Percentiles rank a stretch among this genome's conserved stretches.
phyloP scores from a whole-genome alignment of 768 basidiomycete genomes.

The Tricholoma hemisulphureum region DNA sequence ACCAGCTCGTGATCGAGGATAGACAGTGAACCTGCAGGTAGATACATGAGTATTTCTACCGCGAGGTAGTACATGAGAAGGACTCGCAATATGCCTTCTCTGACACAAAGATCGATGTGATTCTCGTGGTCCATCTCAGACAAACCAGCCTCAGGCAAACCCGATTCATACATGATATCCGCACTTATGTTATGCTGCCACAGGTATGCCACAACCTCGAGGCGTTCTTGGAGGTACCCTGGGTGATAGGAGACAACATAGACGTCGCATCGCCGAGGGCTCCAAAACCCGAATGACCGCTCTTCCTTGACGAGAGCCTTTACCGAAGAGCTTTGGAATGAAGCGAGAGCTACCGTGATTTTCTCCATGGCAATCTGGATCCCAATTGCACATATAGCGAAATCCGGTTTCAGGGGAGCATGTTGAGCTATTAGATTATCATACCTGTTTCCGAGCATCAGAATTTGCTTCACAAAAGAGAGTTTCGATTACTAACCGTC shows the following conservation, averaged over 20 bases:
- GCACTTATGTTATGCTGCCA: constrained; percentile 85
- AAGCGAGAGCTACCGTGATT: constrained; percentile 66
- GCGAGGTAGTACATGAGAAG: neutral
- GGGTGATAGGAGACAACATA: constrained; percentile 78
- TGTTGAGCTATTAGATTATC: constrained; percentile 67
- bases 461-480: neutral
- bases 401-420: constrained; percentile 51
- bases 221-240: constrained; percentile 72
- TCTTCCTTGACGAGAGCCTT: constrained; percentile 73
- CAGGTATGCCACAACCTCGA: constrained; percentile 72
- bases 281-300: constrained; percentile 85
- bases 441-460: constrained; percentile 45
- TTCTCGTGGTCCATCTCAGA: constrained; percentile 62
- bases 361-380: constrained; percentile 79
- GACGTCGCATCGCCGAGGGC: constrained; percentile 85
- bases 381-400: constrained; percentile 64
- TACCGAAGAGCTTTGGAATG: constrained; percentile 67
- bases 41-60: neutral
- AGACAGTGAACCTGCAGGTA: constrained; percentile 39
- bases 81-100: constrained; percentile 81
- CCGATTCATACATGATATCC: constrained; percentile 84
- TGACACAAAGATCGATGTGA: constrained; percentile 62
- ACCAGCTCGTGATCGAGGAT: constrained; percentile 49
- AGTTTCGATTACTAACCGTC: constrained; percentile 53
- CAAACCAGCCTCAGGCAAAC: constrained; percentile 57